phyloP scores from a whole-genome alignment of 1,139 yeast genomes.

The Blastobotrys malaysiensis region DNA sequence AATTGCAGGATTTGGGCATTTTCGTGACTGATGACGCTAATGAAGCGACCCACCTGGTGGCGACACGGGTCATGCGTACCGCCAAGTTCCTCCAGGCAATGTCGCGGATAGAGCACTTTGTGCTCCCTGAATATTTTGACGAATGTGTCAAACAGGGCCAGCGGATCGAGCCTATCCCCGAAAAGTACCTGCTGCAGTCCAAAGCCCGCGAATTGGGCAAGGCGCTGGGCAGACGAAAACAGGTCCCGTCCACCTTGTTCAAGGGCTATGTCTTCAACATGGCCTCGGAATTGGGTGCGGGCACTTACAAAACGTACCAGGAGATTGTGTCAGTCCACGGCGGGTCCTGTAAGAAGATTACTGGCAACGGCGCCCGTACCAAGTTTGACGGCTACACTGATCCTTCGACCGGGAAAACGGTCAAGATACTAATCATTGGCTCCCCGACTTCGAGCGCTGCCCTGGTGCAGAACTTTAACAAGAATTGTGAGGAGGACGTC shows the following conservation, averaged over 20 bases:
- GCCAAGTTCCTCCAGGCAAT: constrained; percentile 66
- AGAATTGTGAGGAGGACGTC: not conserved
- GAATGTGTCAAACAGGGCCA: constrained; percentile 20
- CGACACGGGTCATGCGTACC: constrained; percentile 77
- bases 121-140: constrained; percentile 29
- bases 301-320: not conserved
- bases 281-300: not conserved
- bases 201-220: constrained; percentile 21
- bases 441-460: not conserved
- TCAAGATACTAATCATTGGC: not conserved
- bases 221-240: constrained; percentile 29
- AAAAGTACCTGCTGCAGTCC: constrained; percentile 28
- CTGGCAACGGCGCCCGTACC: not conserved
- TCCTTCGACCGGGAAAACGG: not conserved
- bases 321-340: not conserved
- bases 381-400: not conserved
- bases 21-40: constrained; percentile 26
- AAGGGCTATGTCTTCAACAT: constrained; percentile 48
- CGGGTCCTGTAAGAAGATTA: not conserved
- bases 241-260: constrained; percentile 38
- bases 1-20: constrained; percentile 1
- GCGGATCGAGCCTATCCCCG: constrained; percentile 18
- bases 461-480: not conserved
- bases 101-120: constrained; percentile 39
- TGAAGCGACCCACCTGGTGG: constrained; percentile 40